A percentile compares a stretch with the other conserved stretches of the same genome.
Evolutionary conservation across 257 asterid genomes (phyloP).

Genomic region (Nicotiana otophora): DNA sequence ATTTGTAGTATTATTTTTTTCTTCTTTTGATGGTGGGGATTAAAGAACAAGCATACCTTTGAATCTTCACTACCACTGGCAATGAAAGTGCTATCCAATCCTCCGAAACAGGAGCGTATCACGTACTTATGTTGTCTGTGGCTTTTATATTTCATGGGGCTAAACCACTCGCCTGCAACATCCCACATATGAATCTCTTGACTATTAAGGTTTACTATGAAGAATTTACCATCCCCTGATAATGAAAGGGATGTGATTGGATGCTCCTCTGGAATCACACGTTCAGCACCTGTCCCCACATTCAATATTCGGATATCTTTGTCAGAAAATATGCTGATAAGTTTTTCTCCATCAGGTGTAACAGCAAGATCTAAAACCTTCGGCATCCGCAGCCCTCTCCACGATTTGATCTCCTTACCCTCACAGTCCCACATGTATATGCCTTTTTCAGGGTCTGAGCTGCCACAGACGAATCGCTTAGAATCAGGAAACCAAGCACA

Average conservation of each 20-base stretch:
- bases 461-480: conserved; percentile 81
- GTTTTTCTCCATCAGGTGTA: conserved; percentile 80
- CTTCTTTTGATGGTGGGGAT: background rate
- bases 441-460: conserved; percentile 82
- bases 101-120: conserved; percentile 97
- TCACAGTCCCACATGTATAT: conserved; percentile 91
- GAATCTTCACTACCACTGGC: conserved; percentile 98
- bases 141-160: conserved; percentile 60
- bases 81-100: conserved; percentile 59
- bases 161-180: conserved; percentile 38
- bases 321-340: conserved; percentile 70
- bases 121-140: conserved; percentile 79
- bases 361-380: conserved; percentile 83
- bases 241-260: conserved; percentile 77
- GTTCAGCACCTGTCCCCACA: conserved; percentile 51
- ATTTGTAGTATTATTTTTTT: background rate
- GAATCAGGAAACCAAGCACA: conserved; percentile 99
- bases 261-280: conserved; percentile 67
- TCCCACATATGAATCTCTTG: conserved; percentile 97
- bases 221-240: conserved; percentile 63
- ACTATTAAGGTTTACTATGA: conserved; percentile 86
- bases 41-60: conserved; percentile 43
- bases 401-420: conserved; percentile 74
- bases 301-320: conserved; percentile 75
- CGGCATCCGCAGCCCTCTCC: conserved; percentile 95